A percentile compares a stretch with the other conserved stretches of the same genome.
Evolutionary conservation across 2,329 filamentous ascomycete species (phyloP).

Genomic region (Plectosphaerella cucumerina): DNA sequence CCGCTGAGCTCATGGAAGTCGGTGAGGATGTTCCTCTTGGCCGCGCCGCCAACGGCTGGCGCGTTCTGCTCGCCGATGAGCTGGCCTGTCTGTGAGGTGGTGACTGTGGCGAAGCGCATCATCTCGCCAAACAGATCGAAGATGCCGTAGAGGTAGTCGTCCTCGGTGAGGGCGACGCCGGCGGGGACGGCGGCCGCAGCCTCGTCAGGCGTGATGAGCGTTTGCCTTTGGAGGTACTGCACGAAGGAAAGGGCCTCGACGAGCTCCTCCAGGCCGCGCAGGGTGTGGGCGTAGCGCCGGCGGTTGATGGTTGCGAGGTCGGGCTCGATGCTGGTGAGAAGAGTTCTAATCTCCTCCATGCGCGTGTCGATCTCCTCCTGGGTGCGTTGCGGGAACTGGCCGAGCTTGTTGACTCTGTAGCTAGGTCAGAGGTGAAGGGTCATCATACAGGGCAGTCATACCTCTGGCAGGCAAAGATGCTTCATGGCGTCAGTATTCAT

Average conservation of each 20-base stretch:
- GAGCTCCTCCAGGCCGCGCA: constrained; percentile 89
- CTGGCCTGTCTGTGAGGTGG: constrained; percentile 69
- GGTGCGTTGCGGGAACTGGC: constrained; percentile 35
- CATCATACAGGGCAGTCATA: constrained; percentile 12
- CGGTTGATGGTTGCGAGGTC: constrained; percentile 78
- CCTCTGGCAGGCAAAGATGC: constrained; percentile 36
- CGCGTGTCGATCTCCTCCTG: constrained; percentile 66
- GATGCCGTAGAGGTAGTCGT: constrained; percentile 86
- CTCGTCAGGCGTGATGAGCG: constrained; percentile 65
- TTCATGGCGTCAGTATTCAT: constrained; percentile 11
- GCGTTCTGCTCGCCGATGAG: constrained; percentile 28
- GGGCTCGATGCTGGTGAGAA: constrained; percentile 62
- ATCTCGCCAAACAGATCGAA: constrained; percentile 94
- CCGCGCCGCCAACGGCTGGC: constrained; percentile 13
- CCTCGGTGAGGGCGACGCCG: constrained; percentile 63
- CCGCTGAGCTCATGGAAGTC: constrained; percentile 78
- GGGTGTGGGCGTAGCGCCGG: constrained; percentile 74
- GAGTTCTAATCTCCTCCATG: constrained; percentile 64
- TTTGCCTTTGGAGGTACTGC: constrained; percentile 78
- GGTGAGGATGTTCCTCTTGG: constrained; percentile 59
- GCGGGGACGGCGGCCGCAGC: constrained; percentile 44
- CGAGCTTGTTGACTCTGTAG: constrained; percentile 9
- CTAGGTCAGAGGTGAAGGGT: not conserved
- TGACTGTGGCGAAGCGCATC: constrained; percentile 93
- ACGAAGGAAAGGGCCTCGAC: constrained; percentile 88